Conservation (phyloP, 495 filamentous ascomycete genomes). For the Lasiosphaeria hispida region DNA sequence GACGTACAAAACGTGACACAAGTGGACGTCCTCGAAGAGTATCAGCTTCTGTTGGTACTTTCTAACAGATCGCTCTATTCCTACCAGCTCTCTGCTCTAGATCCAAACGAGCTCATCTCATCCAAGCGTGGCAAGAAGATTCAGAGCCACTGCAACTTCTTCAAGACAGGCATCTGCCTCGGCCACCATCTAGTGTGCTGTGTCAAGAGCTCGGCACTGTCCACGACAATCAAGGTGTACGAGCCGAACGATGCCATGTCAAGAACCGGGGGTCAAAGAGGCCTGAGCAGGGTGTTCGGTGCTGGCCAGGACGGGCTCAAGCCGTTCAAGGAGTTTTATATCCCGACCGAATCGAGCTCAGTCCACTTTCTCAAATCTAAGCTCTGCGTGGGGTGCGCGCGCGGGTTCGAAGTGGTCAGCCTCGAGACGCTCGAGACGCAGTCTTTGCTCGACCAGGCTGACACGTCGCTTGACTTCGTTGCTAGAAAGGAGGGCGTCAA, state of each 20-base stretch:
- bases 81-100: constrained; percentile 77
- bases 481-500: constrained; percentile 86
- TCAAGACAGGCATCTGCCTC: constrained; percentile 93
- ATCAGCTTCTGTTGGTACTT: constrained; percentile 85
- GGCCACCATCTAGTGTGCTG: constrained; percentile 93
- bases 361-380: constrained; percentile 97
- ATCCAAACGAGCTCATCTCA: constrained; percentile 73
- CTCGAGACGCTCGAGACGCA: constrained; percentile 97
- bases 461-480: constrained; percentile 97
- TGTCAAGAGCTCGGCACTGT: constrained; percentile 85
- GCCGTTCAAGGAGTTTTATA: constrained; percentile 99
- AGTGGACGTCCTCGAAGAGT: constrained; percentile 94
- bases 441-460: constrained; percentile 93
- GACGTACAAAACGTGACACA: constrained; percentile 88
- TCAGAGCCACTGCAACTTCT: constrained; percentile 94
- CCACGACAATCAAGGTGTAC: constrained; percentile 94
- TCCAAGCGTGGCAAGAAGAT: constrained; percentile 95
- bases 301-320: constrained; percentile 90
- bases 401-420: constrained; percentile 95
- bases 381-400: constrained; percentile 90
- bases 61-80: constrained; percentile 88
- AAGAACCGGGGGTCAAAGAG: constrained; percentile 85
- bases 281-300: constrained; percentile 91
- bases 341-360: constrained; percentile 91
- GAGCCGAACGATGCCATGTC: constrained; percentile 92